Evolutionary conservation across 75 land plant genomes (phyloP).

Genomic region (Chamaecyparis obtusa): DNA sequence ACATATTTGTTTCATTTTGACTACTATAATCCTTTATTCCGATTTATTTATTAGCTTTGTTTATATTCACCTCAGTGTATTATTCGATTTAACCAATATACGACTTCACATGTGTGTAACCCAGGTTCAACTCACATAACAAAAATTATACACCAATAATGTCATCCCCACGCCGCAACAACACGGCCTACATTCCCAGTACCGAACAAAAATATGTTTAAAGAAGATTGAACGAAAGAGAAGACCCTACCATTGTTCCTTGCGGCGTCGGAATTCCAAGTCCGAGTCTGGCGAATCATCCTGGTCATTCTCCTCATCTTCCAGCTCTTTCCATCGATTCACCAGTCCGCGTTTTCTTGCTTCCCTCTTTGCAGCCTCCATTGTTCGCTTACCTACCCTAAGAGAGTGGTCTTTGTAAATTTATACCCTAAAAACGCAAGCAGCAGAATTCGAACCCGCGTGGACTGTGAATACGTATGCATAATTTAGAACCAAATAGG

Average conservation of each 20-base stretch:
- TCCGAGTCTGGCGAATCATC: neutral
- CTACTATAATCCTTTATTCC: no score
- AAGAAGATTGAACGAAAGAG: neutral
- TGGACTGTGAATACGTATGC: neutral
- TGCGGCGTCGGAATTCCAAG: neutral
- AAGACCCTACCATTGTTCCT: neutral
- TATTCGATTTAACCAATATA: no score
- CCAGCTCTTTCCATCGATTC: conserved; percentile 1
- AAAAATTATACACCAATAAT: no score
- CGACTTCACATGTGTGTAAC: no score
- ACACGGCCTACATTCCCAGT: no score
- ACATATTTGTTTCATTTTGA: no score
- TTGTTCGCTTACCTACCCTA: neutral
- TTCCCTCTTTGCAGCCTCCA: neutral
- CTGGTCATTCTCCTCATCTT: neutral
- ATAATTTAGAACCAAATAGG: neutral
- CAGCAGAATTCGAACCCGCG: neutral
- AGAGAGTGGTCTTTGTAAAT: neutral
- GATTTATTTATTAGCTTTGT: no score
- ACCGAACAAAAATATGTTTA: no score
- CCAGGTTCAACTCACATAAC: no score
- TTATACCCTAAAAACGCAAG: neutral
- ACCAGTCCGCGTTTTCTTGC: neutral
- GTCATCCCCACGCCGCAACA: no score
- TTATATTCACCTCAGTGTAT: no score